Evolutionary conservation across 306 rosid species (phyloP), one percentile per base, ranked within the genome.

Genomic region (Vicia villosa): DNA sequence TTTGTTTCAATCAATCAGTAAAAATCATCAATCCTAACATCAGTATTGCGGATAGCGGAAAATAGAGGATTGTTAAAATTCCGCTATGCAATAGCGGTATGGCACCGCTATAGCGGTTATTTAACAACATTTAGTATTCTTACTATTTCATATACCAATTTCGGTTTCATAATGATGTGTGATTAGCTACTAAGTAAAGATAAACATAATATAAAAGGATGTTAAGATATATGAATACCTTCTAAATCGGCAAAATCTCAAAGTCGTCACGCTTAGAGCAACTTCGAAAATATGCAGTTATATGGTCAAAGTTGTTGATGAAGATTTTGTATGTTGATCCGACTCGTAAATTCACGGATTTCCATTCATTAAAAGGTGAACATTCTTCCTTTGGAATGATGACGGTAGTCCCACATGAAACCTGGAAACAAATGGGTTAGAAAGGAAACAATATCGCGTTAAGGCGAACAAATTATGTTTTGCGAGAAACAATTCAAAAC

Each of bases 211-310:
- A 67, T 58, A 52, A 16, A 45, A 43, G 64, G 67, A 74, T 60
- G 73, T 12, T 11, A 40, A 28, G 47, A 68, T 63, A 28, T 43
- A 38, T 40, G 37, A 69, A 28, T 65, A 80, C 83, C 83, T 74
- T 64, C 70, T 74, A 80, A 38, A 80, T 12, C 51, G 49, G n/a
- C 30, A 50, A 21, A 47, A 74, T 8, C 26, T 80, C 83, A n/a
- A 74, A 74, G 59, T 80, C 83, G 57, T 57, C 66, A 46, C 12
- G 59, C 66, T 74, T 77, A 65, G 77, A 74, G 77, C 59, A 54
- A 45, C 36, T 38, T 28, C 80, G 80, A 63, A 52, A 74, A 72
- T 74, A 80, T 66, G 58, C 70, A 46, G 70, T 66, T 46, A 66
- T 66, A 30, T 66, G 57, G 15, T 66, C 58, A 66, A 66, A 42